phyloP scores from a whole-genome alignment of 2,329 filamentous ascomycete genomes.

The Fusarium sarcochroum region DNA sequence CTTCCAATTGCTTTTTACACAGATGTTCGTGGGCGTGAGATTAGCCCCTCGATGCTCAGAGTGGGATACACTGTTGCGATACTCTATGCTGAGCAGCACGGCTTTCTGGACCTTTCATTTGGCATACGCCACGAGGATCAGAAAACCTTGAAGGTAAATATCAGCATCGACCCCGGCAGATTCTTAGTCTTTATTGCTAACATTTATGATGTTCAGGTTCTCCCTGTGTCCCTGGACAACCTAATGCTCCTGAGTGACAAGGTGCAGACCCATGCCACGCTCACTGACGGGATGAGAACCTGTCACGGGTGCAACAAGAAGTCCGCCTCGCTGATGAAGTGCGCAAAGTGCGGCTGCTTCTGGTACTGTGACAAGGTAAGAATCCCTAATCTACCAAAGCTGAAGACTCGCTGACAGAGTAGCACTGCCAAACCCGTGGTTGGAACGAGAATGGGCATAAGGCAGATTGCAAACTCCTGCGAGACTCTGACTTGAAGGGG shows the following conservation, averaged over 20 bases:
- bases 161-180: no score
- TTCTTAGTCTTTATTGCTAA: neutral
- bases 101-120: neutral
- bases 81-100: conserved; percentile 19
- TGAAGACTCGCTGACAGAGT: neutral
- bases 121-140: conserved; percentile 18
- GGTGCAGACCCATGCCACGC: conserved; percentile 3
- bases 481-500: conserved; percentile 10
- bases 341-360: conserved; percentile 25
- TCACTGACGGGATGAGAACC: neutral
- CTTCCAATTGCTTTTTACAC: conserved; percentile 21
- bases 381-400: neutral
- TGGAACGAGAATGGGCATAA: conserved; percentile 33
- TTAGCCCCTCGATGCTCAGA: neutral
- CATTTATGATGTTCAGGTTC: neutral
- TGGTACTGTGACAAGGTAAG: conserved; percentile 39
- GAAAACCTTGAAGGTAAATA: conserved; percentile 3
- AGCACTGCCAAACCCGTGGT: conserved; percentile 20
- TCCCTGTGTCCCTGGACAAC: conserved; percentile 9
- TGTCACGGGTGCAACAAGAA: conserved; percentile 36
- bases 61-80: conserved; percentile 18
- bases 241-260: conserved; percentile 33
- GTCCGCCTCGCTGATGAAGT: conserved; percentile 2
- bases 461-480: conserved; percentile 30
- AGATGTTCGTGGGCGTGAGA: neutral